These are phyloP conservation scores for Sonneratia caseolaris DNA, from an alignment of 345 rosid species.

Conservation along the genomic window DNA sequence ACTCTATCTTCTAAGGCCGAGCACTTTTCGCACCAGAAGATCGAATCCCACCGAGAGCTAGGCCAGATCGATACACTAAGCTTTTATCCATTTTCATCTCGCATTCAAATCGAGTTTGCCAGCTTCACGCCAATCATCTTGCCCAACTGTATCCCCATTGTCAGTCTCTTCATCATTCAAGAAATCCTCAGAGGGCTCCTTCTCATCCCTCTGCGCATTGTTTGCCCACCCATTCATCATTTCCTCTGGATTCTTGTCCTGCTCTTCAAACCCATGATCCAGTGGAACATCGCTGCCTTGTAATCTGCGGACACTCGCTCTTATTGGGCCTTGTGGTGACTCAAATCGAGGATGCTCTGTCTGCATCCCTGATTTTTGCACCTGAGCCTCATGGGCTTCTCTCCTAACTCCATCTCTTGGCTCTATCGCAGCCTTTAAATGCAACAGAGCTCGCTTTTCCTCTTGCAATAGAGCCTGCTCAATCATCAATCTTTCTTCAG, in stretches of 20 bases:
- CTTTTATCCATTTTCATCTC: slow-evolving; percentile 22
- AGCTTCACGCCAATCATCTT: slow-evolving; percentile 57
- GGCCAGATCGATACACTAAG: not conserved
- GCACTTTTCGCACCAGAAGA: not conserved
- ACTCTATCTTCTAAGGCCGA: no score
- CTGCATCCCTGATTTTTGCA: slow-evolving; percentile 68
- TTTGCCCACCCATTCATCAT: slow-evolving; percentile 91
- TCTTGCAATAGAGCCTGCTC: slow-evolving; percentile 72
- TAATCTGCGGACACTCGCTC: slow-evolving; percentile 52
- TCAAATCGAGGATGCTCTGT: slow-evolving; percentile 64
- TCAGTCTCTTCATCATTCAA: slow-evolving; percentile 84
- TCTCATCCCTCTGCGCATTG: slow-evolving; percentile 61
- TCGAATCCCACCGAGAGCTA: not conserved
- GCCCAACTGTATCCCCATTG: slow-evolving; percentile 56
- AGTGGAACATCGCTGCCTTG: slow-evolving; percentile 38
- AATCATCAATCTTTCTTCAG: slow-evolving; percentile 74
- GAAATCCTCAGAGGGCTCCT: slow-evolving; percentile 85
- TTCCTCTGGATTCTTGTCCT: slow-evolving; percentile 61
- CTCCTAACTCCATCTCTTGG: slow-evolving; percentile 70
- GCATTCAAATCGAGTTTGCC: slow-evolving; percentile 76
- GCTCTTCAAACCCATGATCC: slow-evolving; percentile 64
- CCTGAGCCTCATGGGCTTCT: slow-evolving; percentile 57
- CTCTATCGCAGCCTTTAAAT: slow-evolving; percentile 52
- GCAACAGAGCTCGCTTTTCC: slow-evolving; percentile 46
- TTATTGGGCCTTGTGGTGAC: slow-evolving; percentile 59